Evolutionary conservation across 768 basidiomycete species (phyloP).

Genomic region (Phallus indusiatus): DNA sequence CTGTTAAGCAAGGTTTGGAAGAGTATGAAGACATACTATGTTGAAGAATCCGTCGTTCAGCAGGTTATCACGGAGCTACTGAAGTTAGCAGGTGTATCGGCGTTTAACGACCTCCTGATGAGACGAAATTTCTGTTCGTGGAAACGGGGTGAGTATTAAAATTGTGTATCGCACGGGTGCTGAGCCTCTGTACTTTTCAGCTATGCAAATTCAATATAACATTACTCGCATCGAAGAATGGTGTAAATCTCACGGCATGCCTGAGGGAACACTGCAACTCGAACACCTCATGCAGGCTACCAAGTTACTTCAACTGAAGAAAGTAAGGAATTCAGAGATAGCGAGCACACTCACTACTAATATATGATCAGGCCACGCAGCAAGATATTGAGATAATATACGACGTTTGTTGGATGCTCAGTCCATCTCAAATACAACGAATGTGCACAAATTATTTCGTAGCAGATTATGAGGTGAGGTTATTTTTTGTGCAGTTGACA

Average conservation of each 20-base stretch:
- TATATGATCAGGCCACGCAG: constrained; percentile 58
- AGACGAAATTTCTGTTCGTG: constrained; percentile 97
- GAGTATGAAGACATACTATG: constrained; percentile 95
- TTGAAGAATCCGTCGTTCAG: constrained; percentile 94
- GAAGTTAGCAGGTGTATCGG: constrained; percentile 91
- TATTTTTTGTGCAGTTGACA: neutral
- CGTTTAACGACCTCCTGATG: constrained; percentile 98
- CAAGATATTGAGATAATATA: constrained; percentile 99
- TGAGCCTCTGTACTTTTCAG: constrained; percentile 31
- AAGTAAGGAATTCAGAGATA: constrained; percentile 38
- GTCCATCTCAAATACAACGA: constrained; percentile 97
- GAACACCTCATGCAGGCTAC: constrained; percentile 99
- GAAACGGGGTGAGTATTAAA: constrained; percentile 71
- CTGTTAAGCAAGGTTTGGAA: constrained; percentile 97
- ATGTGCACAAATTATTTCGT: constrained; percentile 99
- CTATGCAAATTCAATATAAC: constrained; percentile 99
- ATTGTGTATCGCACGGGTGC: neutral
- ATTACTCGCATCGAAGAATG: constrained; percentile 97
- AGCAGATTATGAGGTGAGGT: constrained; percentile 89
- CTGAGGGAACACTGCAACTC: constrained; percentile 92
- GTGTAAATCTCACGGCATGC: constrained; percentile 99
- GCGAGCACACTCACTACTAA: neutral
- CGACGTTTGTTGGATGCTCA: constrained; percentile 99
- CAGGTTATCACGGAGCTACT: constrained; percentile 92
- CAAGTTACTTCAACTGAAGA: constrained; percentile 94